These are phyloP conservation scores for Pyrenochaeta sp. DNA, from an alignment of 2,329 filamentous ascomycete genomes.

Conservation along the genomic window DNA sequence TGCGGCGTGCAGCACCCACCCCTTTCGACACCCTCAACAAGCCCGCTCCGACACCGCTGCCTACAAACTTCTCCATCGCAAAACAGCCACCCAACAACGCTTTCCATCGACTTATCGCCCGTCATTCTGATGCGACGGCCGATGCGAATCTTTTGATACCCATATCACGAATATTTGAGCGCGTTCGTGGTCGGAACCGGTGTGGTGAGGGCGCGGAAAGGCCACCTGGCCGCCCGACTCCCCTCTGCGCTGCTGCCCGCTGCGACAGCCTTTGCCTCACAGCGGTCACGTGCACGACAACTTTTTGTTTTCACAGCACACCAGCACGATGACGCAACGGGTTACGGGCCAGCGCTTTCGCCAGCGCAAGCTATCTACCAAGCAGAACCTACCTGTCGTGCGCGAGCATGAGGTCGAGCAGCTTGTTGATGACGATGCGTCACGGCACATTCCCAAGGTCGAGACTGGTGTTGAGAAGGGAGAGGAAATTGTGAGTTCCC, in stretches of 20 bases:
- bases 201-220: slow-evolving; percentile 27
- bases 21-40: slow-evolving; percentile 25
- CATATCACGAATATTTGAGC: slow-evolving; percentile 40
- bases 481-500: slow-evolving; percentile 88
- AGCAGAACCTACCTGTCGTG: slow-evolving; percentile 86
- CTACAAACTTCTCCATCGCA: slow-evolving; percentile 25
- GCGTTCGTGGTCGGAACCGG: slow-evolving; percentile 32
- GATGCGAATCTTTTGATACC: slow-evolving; percentile 40
- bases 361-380: slow-evolving; percentile 91
- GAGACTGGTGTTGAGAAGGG: slow-evolving; percentile 96
- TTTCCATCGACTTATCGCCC: slow-evolving; percentile 31
- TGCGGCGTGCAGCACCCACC: slow-evolving; percentile 4
- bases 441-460: slow-evolving; percentile 82
- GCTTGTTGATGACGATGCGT: slow-evolving; percentile 82
- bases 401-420: slow-evolving; percentile 91
- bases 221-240: slow-evolving; percentile 33
- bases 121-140: slow-evolving; percentile 30
- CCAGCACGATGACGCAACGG: slow-evolving; percentile 47
- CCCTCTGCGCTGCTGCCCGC: slow-evolving; percentile 20
- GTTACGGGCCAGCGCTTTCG: slow-evolving; percentile 68
- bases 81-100: slow-evolving; percentile 21
- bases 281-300: slow-evolving; percentile 36
- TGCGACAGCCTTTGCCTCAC: slow-evolving; percentile 28
- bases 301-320: slow-evolving; percentile 18
- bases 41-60: slow-evolving; percentile 14